These are phyloP conservation scores for Hericium coralloides DNA, from an alignment of 768 basidiomycete genomes.

Conservation along the genomic window DNA sequence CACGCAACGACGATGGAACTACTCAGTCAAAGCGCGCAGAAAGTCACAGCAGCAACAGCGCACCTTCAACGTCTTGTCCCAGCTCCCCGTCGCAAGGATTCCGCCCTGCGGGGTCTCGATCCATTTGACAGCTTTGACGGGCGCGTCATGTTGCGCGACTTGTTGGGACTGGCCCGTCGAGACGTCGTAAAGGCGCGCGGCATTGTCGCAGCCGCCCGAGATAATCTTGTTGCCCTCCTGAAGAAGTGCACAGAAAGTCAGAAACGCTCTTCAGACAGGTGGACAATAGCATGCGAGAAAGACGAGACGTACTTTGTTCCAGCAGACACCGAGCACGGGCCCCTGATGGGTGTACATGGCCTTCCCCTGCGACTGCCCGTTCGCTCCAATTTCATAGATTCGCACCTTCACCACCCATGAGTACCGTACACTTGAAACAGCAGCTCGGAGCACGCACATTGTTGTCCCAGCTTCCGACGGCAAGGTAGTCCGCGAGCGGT, in stretches of 20 bases:
- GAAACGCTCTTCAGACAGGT: constrained; percentile 1
- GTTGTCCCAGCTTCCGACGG: constrained; percentile 92
- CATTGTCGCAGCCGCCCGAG: constrained; percentile 92
- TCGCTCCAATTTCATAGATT: constrained; percentile 80
- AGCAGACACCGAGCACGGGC: constrained; percentile 80
- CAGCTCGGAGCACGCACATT: constrained; percentile 41
- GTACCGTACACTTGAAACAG: constrained; percentile 4
- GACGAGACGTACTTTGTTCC: constrained; percentile 66
- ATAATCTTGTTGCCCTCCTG: constrained; percentile 88
- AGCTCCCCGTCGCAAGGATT: constrained; percentile 87
- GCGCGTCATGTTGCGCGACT: constrained; percentile 87
- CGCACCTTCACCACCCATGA: constrained; percentile 54
- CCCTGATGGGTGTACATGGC: constrained; percentile 88
- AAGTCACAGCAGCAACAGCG: constrained; percentile 10
- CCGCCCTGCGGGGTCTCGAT: constrained; percentile 67
- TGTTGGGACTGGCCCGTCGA: constrained; percentile 73
- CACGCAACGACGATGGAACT: not conserved
- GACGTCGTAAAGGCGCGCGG: constrained; percentile 89
- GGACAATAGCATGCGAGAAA: not conserved
- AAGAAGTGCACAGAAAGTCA: constrained; percentile 4
- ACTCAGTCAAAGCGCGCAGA: not conserved
- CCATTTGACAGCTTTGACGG: constrained; percentile 77
- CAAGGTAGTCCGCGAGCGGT: constrained; percentile 78
- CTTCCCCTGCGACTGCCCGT: constrained; percentile 78
- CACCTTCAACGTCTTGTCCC: constrained; percentile 97